phyloP scores from a whole-genome alignment of 805 yeast genomes.

The Candida multigemmis region DNA sequence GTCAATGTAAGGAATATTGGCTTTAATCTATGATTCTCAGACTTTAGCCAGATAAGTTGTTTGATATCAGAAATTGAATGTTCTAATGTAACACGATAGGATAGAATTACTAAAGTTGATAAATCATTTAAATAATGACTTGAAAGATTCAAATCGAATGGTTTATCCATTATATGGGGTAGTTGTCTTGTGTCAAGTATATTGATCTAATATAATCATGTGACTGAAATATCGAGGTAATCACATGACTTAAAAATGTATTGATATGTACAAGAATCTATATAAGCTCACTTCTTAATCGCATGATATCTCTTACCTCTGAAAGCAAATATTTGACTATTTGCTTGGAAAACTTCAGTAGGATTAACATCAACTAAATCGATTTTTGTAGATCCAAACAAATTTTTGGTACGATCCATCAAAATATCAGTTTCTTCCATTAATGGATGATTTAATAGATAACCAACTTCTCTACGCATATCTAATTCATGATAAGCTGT shows the following conservation, averaged over 20 bases:
- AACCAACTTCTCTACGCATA: constrained; percentile 55
- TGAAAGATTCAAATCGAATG: constrained; percentile 2
- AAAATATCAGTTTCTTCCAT: constrained; percentile 70
- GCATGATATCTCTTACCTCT: constrained; percentile 98
- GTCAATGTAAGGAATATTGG: constrained; percentile 15
- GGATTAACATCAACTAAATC: constrained; percentile 90
- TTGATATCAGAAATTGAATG: constrained; percentile 15
- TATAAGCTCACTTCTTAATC: constrained; percentile 20
- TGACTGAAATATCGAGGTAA: too few relatives aligned
- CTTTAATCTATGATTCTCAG: constrained; percentile 11
- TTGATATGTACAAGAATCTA: background rate
- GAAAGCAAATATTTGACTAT: constrained; percentile 82
- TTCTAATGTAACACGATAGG: constrained; percentile 12
- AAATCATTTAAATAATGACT: background rate
- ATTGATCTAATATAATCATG: too few relatives aligned
- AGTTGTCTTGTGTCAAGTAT: background rate
- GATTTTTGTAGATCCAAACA: constrained; percentile 84
- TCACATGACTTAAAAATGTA: too few relatives aligned
- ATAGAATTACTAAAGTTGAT: constrained; percentile 3
- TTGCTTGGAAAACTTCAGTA: constrained; percentile 87
- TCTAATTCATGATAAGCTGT: constrained; percentile 85
- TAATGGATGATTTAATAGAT: constrained; percentile 57
- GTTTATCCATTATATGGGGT: constrained; percentile 2
- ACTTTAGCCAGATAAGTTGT: constrained; percentile 19
- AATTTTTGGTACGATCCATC: constrained; percentile 63